Evolutionary conservation across 2,329 filamentous ascomycete species (phyloP).

Genomic region (Fusarium nelsonii): DNA sequence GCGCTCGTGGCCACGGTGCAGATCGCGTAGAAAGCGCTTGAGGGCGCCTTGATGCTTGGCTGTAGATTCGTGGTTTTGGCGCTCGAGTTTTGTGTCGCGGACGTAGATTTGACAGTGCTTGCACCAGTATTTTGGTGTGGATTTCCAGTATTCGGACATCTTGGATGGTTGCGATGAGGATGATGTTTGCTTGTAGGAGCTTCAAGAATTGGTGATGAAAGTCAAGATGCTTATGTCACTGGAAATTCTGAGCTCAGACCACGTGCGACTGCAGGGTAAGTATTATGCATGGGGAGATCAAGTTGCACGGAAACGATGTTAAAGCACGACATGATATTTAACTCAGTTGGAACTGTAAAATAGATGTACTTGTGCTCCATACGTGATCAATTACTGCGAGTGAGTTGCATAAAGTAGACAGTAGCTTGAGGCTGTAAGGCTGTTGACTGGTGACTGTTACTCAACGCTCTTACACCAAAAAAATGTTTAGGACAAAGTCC

Average conservation of each 20-base stretch:
- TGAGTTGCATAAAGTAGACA: too few species aligned
- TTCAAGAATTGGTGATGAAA: constrained; percentile 8
- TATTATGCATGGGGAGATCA: not conserved
- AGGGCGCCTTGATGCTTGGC: constrained; percentile 86
- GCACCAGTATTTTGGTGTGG: constrained; percentile 97
- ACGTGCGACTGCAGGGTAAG: constrained; percentile 19
- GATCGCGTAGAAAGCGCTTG: constrained; percentile 88
- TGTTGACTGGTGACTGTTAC: too few species aligned
- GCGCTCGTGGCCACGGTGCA: constrained; percentile 86
- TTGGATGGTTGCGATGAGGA: constrained; percentile 14
- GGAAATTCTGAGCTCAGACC: constrained; percentile 3
- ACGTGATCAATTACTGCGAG: too few species aligned
- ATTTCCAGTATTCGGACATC: constrained; percentile 99
- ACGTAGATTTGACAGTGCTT: constrained; percentile 94
- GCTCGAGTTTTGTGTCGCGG: constrained; percentile 91
- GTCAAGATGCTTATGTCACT: constrained; percentile 35
- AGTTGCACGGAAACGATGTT: not conserved
- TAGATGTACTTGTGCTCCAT: not conserved
- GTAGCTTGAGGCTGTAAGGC: too few species aligned
- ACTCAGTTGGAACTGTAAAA: not conserved
- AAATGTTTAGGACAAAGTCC: too few species aligned
- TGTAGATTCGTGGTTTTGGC: constrained; percentile 88
- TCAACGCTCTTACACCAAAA: too few species aligned
- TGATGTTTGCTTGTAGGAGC: not conserved
- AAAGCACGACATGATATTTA: too few species aligned